Base-by-base conservation (phyloP, 345 rosid genomes). In the Cardamine resedifolia region DNA sequence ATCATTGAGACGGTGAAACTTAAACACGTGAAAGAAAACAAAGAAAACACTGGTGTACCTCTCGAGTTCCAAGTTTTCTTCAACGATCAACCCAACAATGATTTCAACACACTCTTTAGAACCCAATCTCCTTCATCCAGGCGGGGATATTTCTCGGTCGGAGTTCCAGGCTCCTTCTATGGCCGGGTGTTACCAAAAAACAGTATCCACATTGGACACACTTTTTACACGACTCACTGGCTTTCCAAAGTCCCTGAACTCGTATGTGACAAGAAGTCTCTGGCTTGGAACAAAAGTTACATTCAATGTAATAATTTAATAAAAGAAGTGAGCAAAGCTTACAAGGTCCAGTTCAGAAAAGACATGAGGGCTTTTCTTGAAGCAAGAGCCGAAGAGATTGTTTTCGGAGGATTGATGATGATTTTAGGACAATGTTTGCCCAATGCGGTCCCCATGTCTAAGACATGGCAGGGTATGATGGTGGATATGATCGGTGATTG, bases 31-130 rank as follows among this genome's bases (percentile, higher is more conserved):
- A 10, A 30, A 19, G 26, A 28, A 7, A 21, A 5, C 7, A 19
- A 39, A 10, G 57, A 44, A 45, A 18, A 5, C 5, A 23, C 28
- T 9, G 7, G 2, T 33, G 12, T 4, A 3, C 39, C 64, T 45
- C 33, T 70, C 0, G 67, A 63, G n/a, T 77, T 70, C 43, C 77
- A 77, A 28, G 81, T 83, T 0, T 81, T 27, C 41, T 83, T 83
- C 81, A 83, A 81, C 26, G 84, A 83, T 30, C 84, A 58, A 4
- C 16, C 51, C n/a, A n/a, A n/a, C n/a, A n/a, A n/a, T n/a, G n/a
- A n/a, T n/a, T n/a, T n/a, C n/a, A n/a, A n/a, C n/a, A 74, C 76
- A 8, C 84, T 81, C 58, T 81, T 83, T 75, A 66, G 33, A 34
- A 45, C 76, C 20, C 79, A 51, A 7, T 72, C 84, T 6, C 7